Conservation (phyloP, 495 filamentous ascomycete species). For the Staphylotrichum longicolle region DNA sequence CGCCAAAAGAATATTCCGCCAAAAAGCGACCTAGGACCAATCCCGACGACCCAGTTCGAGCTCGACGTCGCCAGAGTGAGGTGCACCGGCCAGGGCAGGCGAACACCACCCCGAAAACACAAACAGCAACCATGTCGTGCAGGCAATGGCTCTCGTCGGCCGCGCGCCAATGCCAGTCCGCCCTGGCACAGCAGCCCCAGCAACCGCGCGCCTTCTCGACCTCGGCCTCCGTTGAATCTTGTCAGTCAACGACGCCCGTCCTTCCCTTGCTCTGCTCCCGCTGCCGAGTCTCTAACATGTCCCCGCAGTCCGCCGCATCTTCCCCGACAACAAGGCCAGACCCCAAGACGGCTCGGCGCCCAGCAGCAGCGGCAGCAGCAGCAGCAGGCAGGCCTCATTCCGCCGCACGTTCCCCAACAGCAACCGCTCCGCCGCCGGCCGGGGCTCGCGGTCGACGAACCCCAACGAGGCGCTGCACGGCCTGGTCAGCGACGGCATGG, state of each 20-base stretch:
- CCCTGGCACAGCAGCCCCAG: conserved; percentile 1
- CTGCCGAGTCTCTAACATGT: background rate
- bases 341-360: conserved; percentile 3
- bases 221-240: conserved; percentile 10
- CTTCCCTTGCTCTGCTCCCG: too few relatives aligned
- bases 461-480: conserved; percentile 1
- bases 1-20: conserved; percentile 5
- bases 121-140: conserved; percentile 18
- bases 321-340: conserved; percentile 20
- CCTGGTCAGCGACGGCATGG: conserved; percentile 1
- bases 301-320: conserved; percentile 19
- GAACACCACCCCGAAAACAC: background rate
- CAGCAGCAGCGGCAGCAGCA: conserved; percentile 22
- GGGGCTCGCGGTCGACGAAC: background rate
- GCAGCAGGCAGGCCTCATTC: background rate
- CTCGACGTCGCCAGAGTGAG: background rate
- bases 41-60: background rate
- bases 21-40: conserved; percentile 6
- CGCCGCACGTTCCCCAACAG: too few relatives aligned
- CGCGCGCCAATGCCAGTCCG: conserved; percentile 15
- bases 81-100: background rate
- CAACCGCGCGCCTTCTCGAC: conserved; percentile 21
- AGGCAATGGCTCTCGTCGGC: conserved; percentile 21
- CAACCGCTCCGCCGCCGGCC: too few relatives aligned
- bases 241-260: conserved; percentile 1